Evolutionary conservation across 352 stramenopile genomes (phyloP).

Genomic region (Phytophthora citricola): DNA sequence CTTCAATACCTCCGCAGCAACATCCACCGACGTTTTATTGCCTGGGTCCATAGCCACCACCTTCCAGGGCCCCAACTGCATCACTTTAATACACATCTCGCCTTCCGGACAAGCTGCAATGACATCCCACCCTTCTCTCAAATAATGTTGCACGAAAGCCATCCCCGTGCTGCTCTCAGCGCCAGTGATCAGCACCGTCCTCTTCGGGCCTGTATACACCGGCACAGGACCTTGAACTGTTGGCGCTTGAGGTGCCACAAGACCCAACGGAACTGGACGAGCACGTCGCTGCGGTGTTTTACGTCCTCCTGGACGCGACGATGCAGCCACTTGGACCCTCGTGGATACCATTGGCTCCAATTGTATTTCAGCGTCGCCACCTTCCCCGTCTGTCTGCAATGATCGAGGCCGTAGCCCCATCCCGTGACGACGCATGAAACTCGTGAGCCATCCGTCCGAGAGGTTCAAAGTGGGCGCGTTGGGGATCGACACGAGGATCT

Average conservation of each 20-base stretch:
- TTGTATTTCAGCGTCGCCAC: constrained; percentile 23
- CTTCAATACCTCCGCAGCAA: constrained; percentile 40
- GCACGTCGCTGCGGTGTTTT: constrained; percentile 8
- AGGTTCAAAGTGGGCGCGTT: constrained; percentile 32
- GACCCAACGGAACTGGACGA: constrained; percentile 18
- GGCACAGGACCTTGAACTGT: not conserved
- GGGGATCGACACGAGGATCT: constrained; percentile 30
- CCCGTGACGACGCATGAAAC: constrained; percentile 39
- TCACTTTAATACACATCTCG: constrained; percentile 24
- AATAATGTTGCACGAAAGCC: constrained; percentile 47
- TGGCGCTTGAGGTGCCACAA: constrained; percentile 13
- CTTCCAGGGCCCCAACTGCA: constrained; percentile 45
- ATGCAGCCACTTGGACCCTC: constrained; percentile 3
- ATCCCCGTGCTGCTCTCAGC: constrained; percentile 43
- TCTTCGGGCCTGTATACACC: constrained; percentile 32
- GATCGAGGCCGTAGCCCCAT: constrained; percentile 32
- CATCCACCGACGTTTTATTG: constrained; percentile 57
- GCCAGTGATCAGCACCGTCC: constrained; percentile 62
- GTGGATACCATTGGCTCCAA: constrained; percentile 6
- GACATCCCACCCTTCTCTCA: constrained; percentile 48
- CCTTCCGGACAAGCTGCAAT: constrained; percentile 37
- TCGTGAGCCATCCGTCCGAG: constrained; percentile 40
- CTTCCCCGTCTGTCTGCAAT: constrained; percentile 32
- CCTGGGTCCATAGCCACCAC: constrained; percentile 56
- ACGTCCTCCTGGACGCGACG: constrained; percentile 6